Evolutionary conservation across 2,329 filamentous ascomycete species (phyloP).

Genomic region (Penicillium sclerotigenum): DNA sequence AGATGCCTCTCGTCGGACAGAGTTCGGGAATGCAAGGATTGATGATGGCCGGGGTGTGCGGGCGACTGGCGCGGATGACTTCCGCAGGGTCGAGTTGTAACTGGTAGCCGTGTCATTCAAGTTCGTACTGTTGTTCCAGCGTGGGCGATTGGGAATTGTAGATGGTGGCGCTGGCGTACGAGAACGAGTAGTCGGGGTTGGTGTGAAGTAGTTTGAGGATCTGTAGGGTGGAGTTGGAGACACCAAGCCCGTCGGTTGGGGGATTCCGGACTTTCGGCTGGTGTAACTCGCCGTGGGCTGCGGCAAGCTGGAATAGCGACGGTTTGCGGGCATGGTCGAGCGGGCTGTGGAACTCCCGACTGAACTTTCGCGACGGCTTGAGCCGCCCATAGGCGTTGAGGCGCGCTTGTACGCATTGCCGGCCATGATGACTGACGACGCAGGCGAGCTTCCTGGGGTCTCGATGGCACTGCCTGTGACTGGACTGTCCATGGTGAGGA

Average conservation of each 20-base stretch:
- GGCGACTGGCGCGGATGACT: slow-evolving; percentile 27
- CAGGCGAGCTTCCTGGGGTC: slow-evolving; percentile 69
- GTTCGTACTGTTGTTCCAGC: slow-evolving; percentile 70
- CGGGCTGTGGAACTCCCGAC: slow-evolving; percentile 42
- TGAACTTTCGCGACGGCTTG: slow-evolving; percentile 49
- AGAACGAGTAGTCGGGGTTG: slow-evolving; percentile 46
- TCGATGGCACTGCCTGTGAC: slow-evolving; percentile 66
- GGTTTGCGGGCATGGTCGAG: slow-evolving; percentile 39
- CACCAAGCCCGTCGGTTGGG: slow-evolving; percentile 29
- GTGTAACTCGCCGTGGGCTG: slow-evolving; percentile 31
- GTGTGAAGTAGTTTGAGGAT: slow-evolving; percentile 50
- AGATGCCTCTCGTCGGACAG: slow-evolving; percentile 43
- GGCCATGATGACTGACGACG: slow-evolving; percentile 60
- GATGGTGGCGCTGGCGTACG: slow-evolving; percentile 45
- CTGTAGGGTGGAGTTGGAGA: slow-evolving; percentile 37
- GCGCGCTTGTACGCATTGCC: slow-evolving; percentile 50
- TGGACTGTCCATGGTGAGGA: slow-evolving; percentile 78
- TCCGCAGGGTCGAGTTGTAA: slow-evolving; percentile 56
- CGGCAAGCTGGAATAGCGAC: slow-evolving; percentile 50
- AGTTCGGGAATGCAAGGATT: slow-evolving; percentile 41
- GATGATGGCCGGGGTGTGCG: slow-evolving; percentile 39
- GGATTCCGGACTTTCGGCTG: slow-evolving; percentile 38
- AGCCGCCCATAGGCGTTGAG: slow-evolving; percentile 45
- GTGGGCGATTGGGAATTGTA: slow-evolving; percentile 57
- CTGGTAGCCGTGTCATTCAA: slow-evolving; percentile 62